These are phyloP conservation scores for Epichloe festucae DNA, from an alignment of 2,329 filamentous ascomycete species.

Conservation along the genomic window DNA sequence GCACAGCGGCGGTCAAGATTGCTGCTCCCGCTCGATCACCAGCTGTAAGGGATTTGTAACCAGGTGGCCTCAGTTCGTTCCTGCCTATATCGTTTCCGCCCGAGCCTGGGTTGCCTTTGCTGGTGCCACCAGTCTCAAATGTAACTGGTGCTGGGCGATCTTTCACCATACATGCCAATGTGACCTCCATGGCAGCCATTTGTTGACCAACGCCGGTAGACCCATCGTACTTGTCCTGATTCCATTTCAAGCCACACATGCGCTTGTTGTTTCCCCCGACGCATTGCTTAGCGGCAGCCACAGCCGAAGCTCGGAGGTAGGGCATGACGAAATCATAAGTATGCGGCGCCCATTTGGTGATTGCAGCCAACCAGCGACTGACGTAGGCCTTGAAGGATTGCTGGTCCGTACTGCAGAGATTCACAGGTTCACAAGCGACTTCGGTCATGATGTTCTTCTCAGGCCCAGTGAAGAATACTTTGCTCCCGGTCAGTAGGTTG, in stretches of 20 bases:
- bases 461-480: conserved; percentile 41
- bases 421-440: conserved; percentile 49
- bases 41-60: conserved; percentile 26
- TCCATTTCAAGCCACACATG: conserved; percentile 50
- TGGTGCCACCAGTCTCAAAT: conserved; percentile 43
- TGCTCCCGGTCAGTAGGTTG: conserved; percentile 39
- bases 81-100: conserved; percentile 34
- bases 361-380: conserved; percentile 47
- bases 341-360: conserved; percentile 51
- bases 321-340: conserved; percentile 40
- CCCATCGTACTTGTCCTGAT: conserved; percentile 42
- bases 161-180: conserved; percentile 46
- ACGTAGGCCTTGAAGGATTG: conserved; percentile 53
- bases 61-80: conserved; percentile 14
- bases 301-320: conserved; percentile 40
- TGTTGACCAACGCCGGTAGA: conserved; percentile 53
- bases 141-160: conserved; percentile 30
- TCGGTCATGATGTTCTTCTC: conserved; percentile 49
- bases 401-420: conserved; percentile 49
- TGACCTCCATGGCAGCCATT: conserved; percentile 55
- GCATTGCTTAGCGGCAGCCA: conserved; percentile 44
- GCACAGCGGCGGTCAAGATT: conserved; percentile 45
- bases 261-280: conserved; percentile 43
- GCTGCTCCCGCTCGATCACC: conserved; percentile 57
- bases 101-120: conserved; percentile 30